Evolutionary conservation across 352 stramenopile species (phyloP), one percentile per base, ranked within the genome.

Genomic region (Pythium biforme): DNA sequence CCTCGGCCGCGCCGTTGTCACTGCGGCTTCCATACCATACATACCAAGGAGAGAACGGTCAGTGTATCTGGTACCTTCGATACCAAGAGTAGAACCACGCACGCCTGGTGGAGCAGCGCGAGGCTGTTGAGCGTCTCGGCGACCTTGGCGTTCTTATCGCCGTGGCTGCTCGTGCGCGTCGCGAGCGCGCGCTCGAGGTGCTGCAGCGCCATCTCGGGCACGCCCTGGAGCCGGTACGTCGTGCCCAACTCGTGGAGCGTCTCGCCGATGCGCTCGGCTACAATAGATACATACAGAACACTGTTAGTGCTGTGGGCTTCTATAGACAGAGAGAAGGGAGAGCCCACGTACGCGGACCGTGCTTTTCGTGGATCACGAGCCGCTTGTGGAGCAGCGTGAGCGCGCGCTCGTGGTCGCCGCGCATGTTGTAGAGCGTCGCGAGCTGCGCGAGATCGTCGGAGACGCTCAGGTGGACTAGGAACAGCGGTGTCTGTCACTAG

Each of bases 361-460:
- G 86, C 62, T 92, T 92, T 55, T 92, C 83, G 62, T 92, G 83
- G 69, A 92, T 92, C 29, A 92, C 83, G n/a, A 92, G 77, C 2
- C 81, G 80, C 61, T 76, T 78, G 61, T 92, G 83, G 48, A 92
- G 74, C 62, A 90, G 70, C 25, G 75, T 73, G 27, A 92, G 75
- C 51, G 83, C 81, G 62, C 87, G 77, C 40, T 85, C 79, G 66
- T 83, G 72, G 33, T 79, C 77, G 37, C 83, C 77, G 43, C 77
- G 77, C 79, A 92, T 90, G 58, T 78, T 85, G 67, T 76, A 84
- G 59, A 90, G 78, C 53, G 87, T 61, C 34, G 79, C 78, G 33
- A 90, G 69, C 61, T 92, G 80, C 54, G 74, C 76, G 29, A 92
- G 72, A 37, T 90, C 73, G 48, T 90, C 79, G n/a, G 80, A 84